Base-by-base conservation (phyloP, 495 filamentous ascomycete genomes). In the Neurospora sp. region DNA sequence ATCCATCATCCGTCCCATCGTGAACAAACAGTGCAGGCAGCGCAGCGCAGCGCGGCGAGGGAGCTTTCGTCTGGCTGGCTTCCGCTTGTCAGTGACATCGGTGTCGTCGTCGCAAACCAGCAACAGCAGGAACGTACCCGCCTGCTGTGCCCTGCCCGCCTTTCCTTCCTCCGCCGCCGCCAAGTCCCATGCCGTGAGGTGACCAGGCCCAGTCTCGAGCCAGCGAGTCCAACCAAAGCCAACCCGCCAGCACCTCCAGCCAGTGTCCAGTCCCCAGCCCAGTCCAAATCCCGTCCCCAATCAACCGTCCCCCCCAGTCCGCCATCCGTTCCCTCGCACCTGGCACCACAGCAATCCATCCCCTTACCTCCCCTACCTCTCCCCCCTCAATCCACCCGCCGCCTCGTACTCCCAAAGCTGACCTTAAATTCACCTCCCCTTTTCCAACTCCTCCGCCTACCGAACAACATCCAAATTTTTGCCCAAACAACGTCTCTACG, bases 341-440 rank as follows among this genome's bases (percentile, higher is more conserved):
- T 62, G 39, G 24, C 40, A 42, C 71, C 71, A 71, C 71, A 71
- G 54, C 71, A 54, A 54, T 71, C 79, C 75, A 72, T 75, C 73
- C 77, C 59, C 75, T 45, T 76, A 78, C 79, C 76, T 78, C 77
- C 59, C 71, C 71, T 69, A 75, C 71, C 71, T 73, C 74, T 74
- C 72, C 62, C 75, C 74, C 75, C 74, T 74, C 74, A 79, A 75
- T 75, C 74, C 77, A 75, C 78, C 54, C 54, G 77, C 80, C 80
- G 76, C 79, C 79, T 62, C 54, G 54, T 62, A 62, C 54, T 62
- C 77, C 77, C 77, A 78, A 74, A 76, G 75, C 79, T 80, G 81
- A 85, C 84, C 85, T 84, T 82, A 84, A 86, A 86, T 83, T 81
- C 85, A 85, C 81, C 82, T 84, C 82, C 83, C 82, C 82, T 83